Conservation (phyloP, 345 rosid genomes). For the Lepidium sativum region DNA sequence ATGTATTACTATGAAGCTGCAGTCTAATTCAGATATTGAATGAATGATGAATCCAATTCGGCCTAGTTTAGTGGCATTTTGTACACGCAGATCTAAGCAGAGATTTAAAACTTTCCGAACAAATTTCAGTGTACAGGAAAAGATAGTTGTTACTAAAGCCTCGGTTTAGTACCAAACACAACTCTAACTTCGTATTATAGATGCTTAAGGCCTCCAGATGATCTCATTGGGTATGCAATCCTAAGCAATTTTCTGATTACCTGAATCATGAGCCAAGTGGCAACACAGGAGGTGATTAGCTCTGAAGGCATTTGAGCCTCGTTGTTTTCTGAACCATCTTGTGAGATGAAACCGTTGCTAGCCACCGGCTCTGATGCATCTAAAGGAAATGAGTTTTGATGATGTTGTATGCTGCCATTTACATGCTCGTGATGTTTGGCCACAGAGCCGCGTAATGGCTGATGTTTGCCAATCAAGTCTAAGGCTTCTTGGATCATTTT, state of each 20-base stretch:
- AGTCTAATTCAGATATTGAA: neutral
- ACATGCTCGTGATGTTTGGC: constrained; percentile 37
- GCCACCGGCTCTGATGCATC: constrained; percentile 29
- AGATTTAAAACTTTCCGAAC: neutral
- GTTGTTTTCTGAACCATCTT: constrained; percentile 32
- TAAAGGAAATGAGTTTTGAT: constrained; percentile 28
- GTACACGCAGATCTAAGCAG: neutral
- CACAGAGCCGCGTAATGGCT: constrained; percentile 27
- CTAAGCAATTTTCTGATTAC: constrained; percentile 28
- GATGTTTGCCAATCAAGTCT: constrained; percentile 44
- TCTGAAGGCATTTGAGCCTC: constrained; percentile 59
- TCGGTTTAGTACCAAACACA: neutral
- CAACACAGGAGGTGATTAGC: constrained; percentile 77
- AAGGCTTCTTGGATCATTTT: constrained; percentile 57
- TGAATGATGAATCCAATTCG: neutral
- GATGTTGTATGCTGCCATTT: constrained; percentile 30
- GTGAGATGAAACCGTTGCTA: constrained; percentile 18
- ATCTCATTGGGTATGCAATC: neutral
- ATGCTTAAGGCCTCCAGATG: neutral
- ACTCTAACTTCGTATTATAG: neutral
- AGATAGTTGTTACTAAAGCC: neutral
- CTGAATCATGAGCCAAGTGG: constrained; percentile 83
- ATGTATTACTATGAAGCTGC: neutral
- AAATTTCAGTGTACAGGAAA: neutral
- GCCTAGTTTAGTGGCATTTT: constrained; percentile 3